These are phyloP conservation scores for Papiliotrema fonsecae DNA, from an alignment of 1,284 basidiomycete species.

Conservation along the genomic window DNA sequence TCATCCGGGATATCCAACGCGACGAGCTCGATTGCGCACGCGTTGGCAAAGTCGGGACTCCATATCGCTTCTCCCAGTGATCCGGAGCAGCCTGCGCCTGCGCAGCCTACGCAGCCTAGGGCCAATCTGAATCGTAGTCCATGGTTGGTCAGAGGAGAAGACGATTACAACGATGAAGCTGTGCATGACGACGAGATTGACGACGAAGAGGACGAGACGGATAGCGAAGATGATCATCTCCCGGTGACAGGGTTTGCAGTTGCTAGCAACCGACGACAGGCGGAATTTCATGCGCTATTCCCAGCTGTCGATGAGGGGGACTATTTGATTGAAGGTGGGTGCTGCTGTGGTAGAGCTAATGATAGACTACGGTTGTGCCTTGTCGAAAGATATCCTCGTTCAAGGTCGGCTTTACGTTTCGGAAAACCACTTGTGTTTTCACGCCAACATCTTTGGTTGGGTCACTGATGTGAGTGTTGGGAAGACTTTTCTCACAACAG, in stretches of 20 bases:
- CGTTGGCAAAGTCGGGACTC: constrained; percentile 34
- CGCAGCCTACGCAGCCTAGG: background rate
- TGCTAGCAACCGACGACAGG: constrained; percentile 88
- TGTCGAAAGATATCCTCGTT: constrained; percentile 92
- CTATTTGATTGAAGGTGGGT: constrained; percentile 91
- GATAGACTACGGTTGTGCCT: constrained; percentile 91
- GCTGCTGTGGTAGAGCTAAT: constrained; percentile 15
- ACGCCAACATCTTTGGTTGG: constrained; percentile 99
- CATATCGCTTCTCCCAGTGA: constrained; percentile 15
- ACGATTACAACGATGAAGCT: constrained; percentile 10
- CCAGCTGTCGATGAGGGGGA: constrained; percentile 86
- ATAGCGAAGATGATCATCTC: constrained; percentile 50
- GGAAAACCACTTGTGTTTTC: constrained; percentile 96
- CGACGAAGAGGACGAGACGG: constrained; percentile 50
- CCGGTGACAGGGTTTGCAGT: constrained; percentile 92
- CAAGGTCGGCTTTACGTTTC: constrained; percentile 96
- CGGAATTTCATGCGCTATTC: constrained; percentile 94
- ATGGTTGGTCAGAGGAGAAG: constrained; percentile 7
- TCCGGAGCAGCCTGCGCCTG: background rate
- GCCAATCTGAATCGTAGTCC: constrained; percentile 3
- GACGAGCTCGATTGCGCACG: constrained; percentile 23
- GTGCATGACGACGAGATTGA: constrained; percentile 52
- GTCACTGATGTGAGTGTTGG: constrained; percentile 74
- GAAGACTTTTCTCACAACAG: constrained; percentile 49
- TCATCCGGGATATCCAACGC: constrained; percentile 12